A percentile compares a stretch with the other conserved stretches of the same genome.
Conservation (phyloP, 306 rosid species). For the Sindora glabra region DNA sequence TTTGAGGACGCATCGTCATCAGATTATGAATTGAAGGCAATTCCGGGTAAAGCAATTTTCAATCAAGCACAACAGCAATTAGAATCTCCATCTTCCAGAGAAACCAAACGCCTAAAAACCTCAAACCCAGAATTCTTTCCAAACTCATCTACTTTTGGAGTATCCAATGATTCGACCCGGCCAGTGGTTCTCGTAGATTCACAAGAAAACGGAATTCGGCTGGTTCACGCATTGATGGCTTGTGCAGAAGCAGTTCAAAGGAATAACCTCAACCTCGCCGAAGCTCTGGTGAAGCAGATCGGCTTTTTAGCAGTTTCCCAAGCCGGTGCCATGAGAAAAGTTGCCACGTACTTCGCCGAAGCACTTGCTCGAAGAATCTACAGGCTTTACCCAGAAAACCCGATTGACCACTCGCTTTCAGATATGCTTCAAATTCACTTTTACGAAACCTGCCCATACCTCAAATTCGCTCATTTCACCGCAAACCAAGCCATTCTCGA, state of each 20-base stretch:
- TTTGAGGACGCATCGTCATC: constrained; percentile 46
- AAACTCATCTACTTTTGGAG: background rate
- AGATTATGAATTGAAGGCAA: constrained; percentile 69
- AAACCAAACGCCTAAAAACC: constrained; percentile 41
- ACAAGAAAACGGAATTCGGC: constrained; percentile 79
- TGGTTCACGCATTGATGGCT: constrained; percentile 71
- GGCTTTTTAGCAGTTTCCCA: constrained; percentile 61
- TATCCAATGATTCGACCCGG: constrained; percentile 30
- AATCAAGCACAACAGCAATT: constrained; percentile 13
- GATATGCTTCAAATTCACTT: constrained; percentile 76
- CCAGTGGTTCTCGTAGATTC: constrained; percentile 53
- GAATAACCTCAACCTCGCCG: constrained; percentile 46
- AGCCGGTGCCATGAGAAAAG: constrained; percentile 87
- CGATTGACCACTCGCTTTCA: constrained; percentile 43
- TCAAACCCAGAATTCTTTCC: constrained; percentile 16
- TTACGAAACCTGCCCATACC: constrained; percentile 83
- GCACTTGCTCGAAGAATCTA: constrained; percentile 71
- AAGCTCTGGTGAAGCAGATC: constrained; percentile 76
- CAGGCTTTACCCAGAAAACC: constrained; percentile 35
- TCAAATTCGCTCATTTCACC: constrained; percentile 90
- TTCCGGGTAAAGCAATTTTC: constrained; percentile 60
- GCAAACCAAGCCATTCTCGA: constrained; percentile 89
- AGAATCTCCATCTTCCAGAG: constrained; percentile 27
- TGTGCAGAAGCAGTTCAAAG: constrained; percentile 85
- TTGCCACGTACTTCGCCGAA: constrained; percentile 82